phyloP scores from a whole-genome alignment of 495 filamentous ascomycete species.

The Stereocaulon alpinum region DNA sequence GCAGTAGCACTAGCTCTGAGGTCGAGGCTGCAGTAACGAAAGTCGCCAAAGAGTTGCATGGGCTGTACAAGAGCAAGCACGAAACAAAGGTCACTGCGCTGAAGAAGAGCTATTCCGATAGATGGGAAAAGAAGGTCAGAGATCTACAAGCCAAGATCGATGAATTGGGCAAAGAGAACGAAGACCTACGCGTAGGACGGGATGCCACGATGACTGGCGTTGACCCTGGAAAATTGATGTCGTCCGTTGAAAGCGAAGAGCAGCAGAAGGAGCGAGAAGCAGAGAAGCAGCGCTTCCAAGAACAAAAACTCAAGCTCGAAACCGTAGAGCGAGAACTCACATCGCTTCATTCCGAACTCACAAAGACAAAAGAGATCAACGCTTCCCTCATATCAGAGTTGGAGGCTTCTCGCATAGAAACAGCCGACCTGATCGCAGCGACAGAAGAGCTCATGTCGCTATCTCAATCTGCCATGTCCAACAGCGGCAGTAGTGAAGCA shows the following conservation, averaged over 20 bases:
- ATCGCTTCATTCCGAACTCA: conserved; percentile 46
- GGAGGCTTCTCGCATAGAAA: conserved; percentile 76
- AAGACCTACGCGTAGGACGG: conserved; percentile 53
- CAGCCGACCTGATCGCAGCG: conserved; percentile 83
- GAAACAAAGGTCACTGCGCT: conserved; percentile 87
- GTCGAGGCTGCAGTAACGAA: conserved; percentile 86
- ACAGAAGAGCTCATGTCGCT: conserved; percentile 73
- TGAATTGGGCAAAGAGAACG: conserved; percentile 58
- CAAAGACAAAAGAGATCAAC: conserved; percentile 52
- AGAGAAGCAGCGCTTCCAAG: conserved; percentile 34
- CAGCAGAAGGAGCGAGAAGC: conserved; percentile 35
- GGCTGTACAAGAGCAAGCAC: conserved; percentile 92
- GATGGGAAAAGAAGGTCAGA: conserved; percentile 75
- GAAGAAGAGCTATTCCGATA: conserved; percentile 86
- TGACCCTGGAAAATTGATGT: conserved; percentile 32
- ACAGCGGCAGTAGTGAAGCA: neutral
- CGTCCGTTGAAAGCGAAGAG: conserved; percentile 8
- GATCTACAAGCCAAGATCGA: conserved; percentile 64
- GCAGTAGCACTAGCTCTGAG: conserved; percentile 35
- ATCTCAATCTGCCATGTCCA: neutral
- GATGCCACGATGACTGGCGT: conserved; percentile 56
- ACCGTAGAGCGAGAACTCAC: conserved; percentile 56
- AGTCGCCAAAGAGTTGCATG: conserved; percentile 79
- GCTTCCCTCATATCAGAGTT: conserved; percentile 48
- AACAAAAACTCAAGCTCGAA: conserved; percentile 54